phyloP scores from a whole-genome alignment of 805 yeast species.

The Lipomyces sp. region DNA sequence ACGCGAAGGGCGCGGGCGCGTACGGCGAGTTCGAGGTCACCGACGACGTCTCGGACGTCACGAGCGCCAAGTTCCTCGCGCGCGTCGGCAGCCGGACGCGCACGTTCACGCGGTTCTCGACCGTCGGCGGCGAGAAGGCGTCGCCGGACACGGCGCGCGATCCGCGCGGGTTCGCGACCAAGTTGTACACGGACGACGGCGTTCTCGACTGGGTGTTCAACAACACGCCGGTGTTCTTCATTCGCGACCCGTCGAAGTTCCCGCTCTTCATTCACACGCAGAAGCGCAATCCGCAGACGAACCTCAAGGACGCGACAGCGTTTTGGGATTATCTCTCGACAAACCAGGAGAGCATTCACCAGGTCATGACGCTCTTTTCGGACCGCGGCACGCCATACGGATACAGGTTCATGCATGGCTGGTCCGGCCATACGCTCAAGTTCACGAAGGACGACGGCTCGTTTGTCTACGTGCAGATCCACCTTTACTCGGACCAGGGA shows the following conservation, averaged over 20 bases:
- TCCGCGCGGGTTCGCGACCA: slow-evolving; percentile 66
- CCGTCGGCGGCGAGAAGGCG: slow-evolving; percentile 69
- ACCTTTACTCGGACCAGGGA: slow-evolving; percentile 52
- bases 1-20: slow-evolving; percentile 66
- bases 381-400: slow-evolving; percentile 58
- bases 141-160: slow-evolving; percentile 65
- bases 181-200: slow-evolving; percentile 66
- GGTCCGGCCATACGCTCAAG: slow-evolving; percentile 64
- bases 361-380: slow-evolving; percentile 55
- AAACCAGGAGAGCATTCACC: slow-evolving; percentile 58
- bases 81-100: slow-evolving; percentile 74
- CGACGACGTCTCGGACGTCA: slow-evolving; percentile 53
- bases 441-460: slow-evolving; percentile 51
- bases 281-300: slow-evolving; percentile 65
- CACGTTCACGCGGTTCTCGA: slow-evolving; percentile 56
- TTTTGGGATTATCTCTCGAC: slow-evolving; percentile 58
- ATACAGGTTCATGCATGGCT: slow-evolving; percentile 58
- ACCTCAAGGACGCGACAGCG: slow-evolving; percentile 52
- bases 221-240: slow-evolving; percentile 66
- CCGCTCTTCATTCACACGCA: slow-evolving; percentile 66
- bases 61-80: slow-evolving; percentile 53
- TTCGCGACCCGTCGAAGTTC: slow-evolving; percentile 63
- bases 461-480: slow-evolving; percentile 55
- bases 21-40: slow-evolving; percentile 58
- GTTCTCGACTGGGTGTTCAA: slow-evolving; percentile 70